A percentile compares a stretch with the other conserved stretches of the same genome.
Conservation (phyloP, 495 filamentous ascomycete species). For the Saxophila tyrrhenica region DNA sequence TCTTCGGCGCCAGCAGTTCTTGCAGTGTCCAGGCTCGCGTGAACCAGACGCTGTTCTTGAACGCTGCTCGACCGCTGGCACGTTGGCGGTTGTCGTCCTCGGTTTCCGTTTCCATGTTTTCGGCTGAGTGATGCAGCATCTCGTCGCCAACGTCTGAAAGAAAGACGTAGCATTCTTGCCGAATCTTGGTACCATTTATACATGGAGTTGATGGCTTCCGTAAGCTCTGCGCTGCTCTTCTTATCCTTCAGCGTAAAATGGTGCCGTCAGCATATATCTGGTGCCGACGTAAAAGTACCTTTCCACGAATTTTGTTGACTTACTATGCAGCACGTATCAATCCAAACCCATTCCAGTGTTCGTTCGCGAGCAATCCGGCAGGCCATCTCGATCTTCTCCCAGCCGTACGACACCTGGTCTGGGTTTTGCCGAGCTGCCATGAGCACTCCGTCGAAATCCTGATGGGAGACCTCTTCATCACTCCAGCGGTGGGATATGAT, state of each 20-base stretch:
- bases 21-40: not conserved
- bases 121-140: not conserved
- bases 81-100: too few species aligned
- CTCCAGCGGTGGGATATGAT: conserved; percentile 12
- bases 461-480: conserved; percentile 1
- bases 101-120: not conserved
- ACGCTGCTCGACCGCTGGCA: too few species aligned
- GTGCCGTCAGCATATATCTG: too few species aligned
- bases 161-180: conserved; percentile 9
- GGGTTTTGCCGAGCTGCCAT: not conserved
- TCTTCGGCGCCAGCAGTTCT: not conserved
- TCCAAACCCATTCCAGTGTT: conserved; percentile 3
- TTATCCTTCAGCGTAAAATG: too few species aligned
- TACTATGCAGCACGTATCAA: conserved; percentile 19
- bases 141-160: not conserved
- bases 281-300: too few species aligned
- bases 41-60: not conserved
- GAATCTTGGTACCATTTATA: conserved; percentile 14
- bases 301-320: too few species aligned
- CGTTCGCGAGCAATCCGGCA: not conserved
- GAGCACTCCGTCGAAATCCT: not conserved
- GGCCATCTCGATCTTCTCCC: not conserved
- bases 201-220: too few species aligned
- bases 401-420: not conserved
- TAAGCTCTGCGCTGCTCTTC: conserved; percentile 16